A percentile compares a stretch with the other conserved stretches of the same genome.
Evolutionary conservation across 371 early-diverging fungal genomes (phyloP).

Genomic region (Mucor mucedo): DNA sequence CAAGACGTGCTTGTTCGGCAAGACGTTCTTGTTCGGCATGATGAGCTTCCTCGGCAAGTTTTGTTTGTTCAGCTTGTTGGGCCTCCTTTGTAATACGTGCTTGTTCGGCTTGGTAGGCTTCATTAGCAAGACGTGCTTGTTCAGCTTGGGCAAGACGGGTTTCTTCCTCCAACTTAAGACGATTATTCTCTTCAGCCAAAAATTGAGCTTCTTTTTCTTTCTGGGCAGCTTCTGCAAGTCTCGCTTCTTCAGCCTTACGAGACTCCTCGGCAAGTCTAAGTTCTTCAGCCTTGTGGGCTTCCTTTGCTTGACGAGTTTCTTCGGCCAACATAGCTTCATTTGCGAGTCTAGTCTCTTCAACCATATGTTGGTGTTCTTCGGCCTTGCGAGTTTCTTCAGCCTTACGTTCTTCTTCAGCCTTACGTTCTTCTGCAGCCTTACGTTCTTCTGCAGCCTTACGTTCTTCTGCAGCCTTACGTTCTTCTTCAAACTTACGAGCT

Average conservation of each 20-base stretch:
- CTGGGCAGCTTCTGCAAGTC: neutral
- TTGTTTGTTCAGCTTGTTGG: conserved; percentile 6
- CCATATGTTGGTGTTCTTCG: neutral
- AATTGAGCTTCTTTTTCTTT: neutral
- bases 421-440: neutral
- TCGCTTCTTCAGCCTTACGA: neutral
- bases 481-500: conserved; percentile 11
- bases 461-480: conserved; percentile 21
- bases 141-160: conserved; percentile 2
- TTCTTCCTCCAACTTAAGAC: conserved; percentile 5
- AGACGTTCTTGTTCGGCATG: neutral
- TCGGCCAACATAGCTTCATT: conserved; percentile 1
- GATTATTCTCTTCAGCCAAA: neutral
- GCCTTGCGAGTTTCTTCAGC: conserved; percentile 10
- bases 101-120: neutral
- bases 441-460: conserved; percentile 4
- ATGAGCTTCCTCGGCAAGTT: neutral
- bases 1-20: neutral
- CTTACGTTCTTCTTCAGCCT: conserved; percentile 9
- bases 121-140: conserved; percentile 11
- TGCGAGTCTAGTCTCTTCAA: neutral
- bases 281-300: neutral
- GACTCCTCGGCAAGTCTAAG: neutral
- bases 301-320: conserved; percentile 1
- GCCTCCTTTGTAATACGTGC: conserved; percentile 3